Base-by-base conservation (phyloP, 176 grass and related monocot species). In the Musa beccarii region DNA sequence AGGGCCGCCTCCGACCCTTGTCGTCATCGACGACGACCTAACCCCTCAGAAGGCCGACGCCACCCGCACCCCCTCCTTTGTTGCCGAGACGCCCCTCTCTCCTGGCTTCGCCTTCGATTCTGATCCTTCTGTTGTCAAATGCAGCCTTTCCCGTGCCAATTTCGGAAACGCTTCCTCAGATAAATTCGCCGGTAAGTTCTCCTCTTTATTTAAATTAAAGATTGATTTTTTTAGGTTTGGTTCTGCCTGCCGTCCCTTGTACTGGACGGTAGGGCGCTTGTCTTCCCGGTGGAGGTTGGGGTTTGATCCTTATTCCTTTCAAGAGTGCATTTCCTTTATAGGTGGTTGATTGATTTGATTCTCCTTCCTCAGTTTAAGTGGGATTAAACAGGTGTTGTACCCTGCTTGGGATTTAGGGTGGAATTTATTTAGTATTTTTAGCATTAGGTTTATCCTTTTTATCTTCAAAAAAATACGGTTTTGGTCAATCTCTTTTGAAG, bases 11-110 rank as follows among this genome's bases (percentile, higher is more conserved):
- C 8, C 53, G 10, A 55, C 74, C 34, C 73, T 92, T 74, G 13
- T 34, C 68, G 69, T 92, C 28, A 75, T 82, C 52, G 86, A 86
- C 81, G 86, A 86, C 79, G 84, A 78, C 59, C 79, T 84, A 1
- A 77, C 90, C 2, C 81, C 86, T 52, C 82, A 78, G 52, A 89
- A 79, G 77, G 72, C 24, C 22, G 51, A 64, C 14, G 25, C 52
- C 7, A 34, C 10, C 1, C 56, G 66, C 20, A 12, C 26, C 2
- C 59, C 51, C 70, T 75, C 66, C 26, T 54, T 73, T 17, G 59
- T 83, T 19, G 79, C 62, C 21, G 84, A 86, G 68, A 79, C 66
- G 6, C 80, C 74, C 0, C 10, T 28, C 43, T 83, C 66, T 19
- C 0, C 49, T 63, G 63, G 15, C 50, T 4, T 7, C 10, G 63